These are phyloP conservation scores for Miamiensis avidus DNA, from an alignment of 169 alveolate genomes.

Conservation along the genomic window DNA sequence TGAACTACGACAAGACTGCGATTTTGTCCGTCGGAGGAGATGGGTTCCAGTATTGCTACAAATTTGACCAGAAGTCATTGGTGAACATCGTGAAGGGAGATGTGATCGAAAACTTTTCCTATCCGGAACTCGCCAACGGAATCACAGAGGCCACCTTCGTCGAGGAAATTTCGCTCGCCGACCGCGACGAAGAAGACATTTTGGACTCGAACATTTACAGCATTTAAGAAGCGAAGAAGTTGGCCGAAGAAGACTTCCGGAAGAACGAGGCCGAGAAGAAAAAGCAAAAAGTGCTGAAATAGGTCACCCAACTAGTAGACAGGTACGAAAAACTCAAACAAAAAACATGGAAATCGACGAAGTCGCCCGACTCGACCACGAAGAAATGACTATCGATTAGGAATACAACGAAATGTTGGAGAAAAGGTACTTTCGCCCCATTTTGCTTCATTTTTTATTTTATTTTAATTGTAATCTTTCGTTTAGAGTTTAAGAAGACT, in stretches of 20 bases:
- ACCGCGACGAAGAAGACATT: constrained; percentile 33
- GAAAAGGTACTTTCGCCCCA: too few relatives aligned
- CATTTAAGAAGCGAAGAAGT: constrained; percentile 81
- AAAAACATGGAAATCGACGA: constrained; percentile 64
- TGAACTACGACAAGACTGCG: constrained; percentile 56
- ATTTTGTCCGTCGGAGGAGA: constrained; percentile 68
- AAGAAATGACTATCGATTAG: constrained; percentile 84
- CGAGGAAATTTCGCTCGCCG: constrained; percentile 21
- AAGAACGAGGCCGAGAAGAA: constrained; percentile 83
- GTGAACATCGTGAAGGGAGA: constrained; percentile 28
- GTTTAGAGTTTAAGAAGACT: constrained; percentile 71
- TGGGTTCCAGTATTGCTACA: constrained; percentile 64
- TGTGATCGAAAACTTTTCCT: constrained; percentile 12
- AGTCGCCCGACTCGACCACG: constrained; percentile 69
- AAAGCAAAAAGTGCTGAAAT: constrained; percentile 73
- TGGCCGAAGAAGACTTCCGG: constrained; percentile 85
- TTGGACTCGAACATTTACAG: constrained; percentile 53
- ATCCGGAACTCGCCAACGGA: constrained; percentile 28
- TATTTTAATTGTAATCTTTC: too few relatives aligned
- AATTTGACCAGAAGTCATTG: constrained; percentile 53
- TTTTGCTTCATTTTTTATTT: too few relatives aligned
- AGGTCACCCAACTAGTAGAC: constrained; percentile 69
- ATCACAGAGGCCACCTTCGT: constrained; percentile 21
- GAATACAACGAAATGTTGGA: constrained; percentile 79
- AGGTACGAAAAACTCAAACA: constrained; percentile 62